Base-by-base conservation (phyloP, 208 protist species). In the Lotmaria passim region DNA sequence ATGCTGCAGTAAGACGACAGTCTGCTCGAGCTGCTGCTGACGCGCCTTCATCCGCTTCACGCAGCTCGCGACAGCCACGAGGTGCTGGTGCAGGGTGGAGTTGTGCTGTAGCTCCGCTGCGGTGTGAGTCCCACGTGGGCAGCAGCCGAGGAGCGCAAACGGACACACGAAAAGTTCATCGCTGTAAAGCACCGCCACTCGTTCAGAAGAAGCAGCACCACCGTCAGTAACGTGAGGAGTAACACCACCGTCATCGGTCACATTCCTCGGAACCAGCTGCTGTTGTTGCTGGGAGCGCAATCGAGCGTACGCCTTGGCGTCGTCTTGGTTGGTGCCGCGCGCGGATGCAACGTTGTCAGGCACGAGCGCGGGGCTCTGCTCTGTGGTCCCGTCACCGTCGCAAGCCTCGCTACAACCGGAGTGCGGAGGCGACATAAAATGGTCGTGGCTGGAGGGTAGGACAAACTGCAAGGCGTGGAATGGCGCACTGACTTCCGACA, bases 81-180 rank as follows among this genome's bases (percentile, higher is more conserved):
- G 46, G 60, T 85, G 75, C 17, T 70, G 50, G 26, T 81, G 75
- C 50, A 76, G 48, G 24, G 36, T 46, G 21, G 47, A 6, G 39
- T 36, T 67, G 11, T 48, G n/a, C 28, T 36, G 23, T 15, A 88
- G n/a, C 14, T 82, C 83, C 10, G 47, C 34, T 8, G 59, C 38
- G 10, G 70, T 77, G 76, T 85, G 83, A 6, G 65, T 69, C 12
- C 83, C 83, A 19, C 76, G 56, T 11, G 75, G 31, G 63, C 83
- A 88, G 48, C 73, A 74, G 23, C 63, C 66, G 21, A 81, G 38
- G 2, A 79, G 51, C 2, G 62, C 72, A 44, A 88, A 75, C 0
- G 79, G 83, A 30, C 79, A 83, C 30, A 76, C 68, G 4, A 84
- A 34, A 31, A 82, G 57, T 7, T 36, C 44, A 4, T 63, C 57